Conservation (phyloP, 1,139 yeast genomes). For the Fermentozyma sake region DNA sequence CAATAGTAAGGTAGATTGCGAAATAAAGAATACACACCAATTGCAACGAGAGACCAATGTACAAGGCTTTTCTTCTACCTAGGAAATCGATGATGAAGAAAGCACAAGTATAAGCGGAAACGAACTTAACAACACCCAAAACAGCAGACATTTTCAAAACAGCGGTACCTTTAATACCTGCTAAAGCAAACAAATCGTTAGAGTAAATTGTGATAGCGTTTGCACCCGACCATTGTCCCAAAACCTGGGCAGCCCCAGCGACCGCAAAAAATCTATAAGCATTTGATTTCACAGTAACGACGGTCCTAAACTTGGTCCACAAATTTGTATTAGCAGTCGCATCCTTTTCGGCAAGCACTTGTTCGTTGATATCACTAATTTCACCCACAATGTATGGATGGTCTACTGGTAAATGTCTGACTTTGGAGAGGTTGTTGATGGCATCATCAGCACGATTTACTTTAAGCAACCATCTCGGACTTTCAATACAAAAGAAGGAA, state of each 20-base stretch:
- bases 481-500: conserved; percentile 36
- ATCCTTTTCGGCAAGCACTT: conserved; percentile 33
- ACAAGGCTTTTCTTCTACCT: conserved; percentile 39
- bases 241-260: conserved; percentile 42
- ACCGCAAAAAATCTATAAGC: conserved; percentile 43
- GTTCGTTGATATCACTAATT: conserved; percentile 47
- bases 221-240: conserved; percentile 64
- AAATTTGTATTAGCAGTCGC: conserved; percentile 27
- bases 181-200: conserved; percentile 48
- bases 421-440: conserved; percentile 32
- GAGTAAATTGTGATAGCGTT: conserved; percentile 47
- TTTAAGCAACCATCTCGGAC: conserved; percentile 46
- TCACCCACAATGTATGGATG: conserved; percentile 52
- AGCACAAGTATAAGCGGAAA: conserved; percentile 41
- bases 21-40: conserved; percentile 29
- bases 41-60: conserved; percentile 37
- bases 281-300: conserved; percentile 31
- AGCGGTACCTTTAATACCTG: conserved; percentile 38
- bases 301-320: conserved; percentile 24
- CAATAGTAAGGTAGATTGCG: conserved; percentile 44
- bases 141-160: conserved; percentile 43
- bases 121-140: conserved; percentile 45
- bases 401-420: conserved; percentile 47
- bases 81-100: conserved; percentile 45
- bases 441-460: conserved; percentile 33